A percentile compares a stretch with the other conserved stretches of the same genome.
phyloP scores from a whole-genome alignment of 2,329 filamentous ascomycete species.

The Incumbomyces lentus region DNA sequence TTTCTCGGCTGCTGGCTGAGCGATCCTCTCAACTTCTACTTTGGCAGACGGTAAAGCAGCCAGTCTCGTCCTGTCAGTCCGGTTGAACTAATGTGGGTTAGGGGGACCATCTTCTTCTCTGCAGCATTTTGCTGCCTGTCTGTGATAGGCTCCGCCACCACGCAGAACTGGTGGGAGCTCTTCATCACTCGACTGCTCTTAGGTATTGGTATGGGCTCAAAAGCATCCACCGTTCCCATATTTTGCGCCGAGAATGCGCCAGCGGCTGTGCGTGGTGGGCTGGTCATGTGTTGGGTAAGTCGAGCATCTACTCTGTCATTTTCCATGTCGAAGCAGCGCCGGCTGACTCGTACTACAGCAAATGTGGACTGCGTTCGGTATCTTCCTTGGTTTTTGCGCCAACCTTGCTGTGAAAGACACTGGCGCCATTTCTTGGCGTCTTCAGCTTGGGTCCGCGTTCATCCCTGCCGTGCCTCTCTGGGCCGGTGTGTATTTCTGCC shows the following conservation, averaged over 20 bases:
- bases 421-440: slow-evolving; percentile 51
- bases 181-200: slow-evolving; percentile 61
- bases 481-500: slow-evolving; percentile 50
- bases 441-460: slow-evolving; percentile 55
- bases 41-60: slow-evolving; percentile 19
- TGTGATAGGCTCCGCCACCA: slow-evolving; percentile 47
- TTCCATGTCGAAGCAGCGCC: too few relatives aligned
- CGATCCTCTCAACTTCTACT: slow-evolving; percentile 23
- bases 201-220: slow-evolving; percentile 68
- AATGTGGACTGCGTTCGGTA: slow-evolving; percentile 47
- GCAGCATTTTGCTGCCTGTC: slow-evolving; percentile 57
- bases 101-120: slow-evolving; percentile 53
- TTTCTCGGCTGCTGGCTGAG: slow-evolving; percentile 34
- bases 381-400: slow-evolving; percentile 44
- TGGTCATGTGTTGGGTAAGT: slow-evolving; percentile 65
- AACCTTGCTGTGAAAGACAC: slow-evolving; percentile 54
- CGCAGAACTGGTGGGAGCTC: slow-evolving; percentile 61
- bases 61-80: slow-evolving; percentile 27
- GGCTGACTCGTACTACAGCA: slow-evolving; percentile 50
- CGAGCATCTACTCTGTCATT: not conserved
- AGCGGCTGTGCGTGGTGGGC: slow-evolving; percentile 57
- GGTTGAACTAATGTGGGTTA: not conserved
- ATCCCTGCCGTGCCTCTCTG: slow-evolving; percentile 54
- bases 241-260: slow-evolving; percentile 67
- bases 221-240: slow-evolving; percentile 64